Percentiles rank a stretch among this genome's conserved stretches.
Evolutionary conservation across 2,329 filamentous ascomycete species (phyloP).

Genomic region (Stachybotrys chartarum): DNA sequence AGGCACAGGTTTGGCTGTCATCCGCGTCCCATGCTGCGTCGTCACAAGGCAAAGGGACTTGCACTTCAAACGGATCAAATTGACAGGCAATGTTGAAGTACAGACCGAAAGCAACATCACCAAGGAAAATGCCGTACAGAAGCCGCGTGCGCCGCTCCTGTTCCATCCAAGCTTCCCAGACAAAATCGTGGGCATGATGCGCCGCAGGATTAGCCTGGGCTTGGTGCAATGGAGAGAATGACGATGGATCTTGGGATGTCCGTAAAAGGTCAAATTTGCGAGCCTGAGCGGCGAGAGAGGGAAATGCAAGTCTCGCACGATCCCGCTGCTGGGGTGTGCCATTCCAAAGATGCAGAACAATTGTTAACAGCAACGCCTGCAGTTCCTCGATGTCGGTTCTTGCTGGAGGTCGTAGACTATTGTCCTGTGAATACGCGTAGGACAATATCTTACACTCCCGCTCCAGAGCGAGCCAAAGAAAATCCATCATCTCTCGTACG

Average conservation of each 20-base stretch:
- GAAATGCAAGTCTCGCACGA: constrained; percentile 52
- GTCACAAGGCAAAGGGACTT: constrained; percentile 62
- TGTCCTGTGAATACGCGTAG: constrained; percentile 11
- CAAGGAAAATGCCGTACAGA: constrained; percentile 58
- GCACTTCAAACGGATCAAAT: constrained; percentile 57
- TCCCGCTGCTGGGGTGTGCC: constrained; percentile 60
- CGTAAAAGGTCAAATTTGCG: constrained; percentile 50
- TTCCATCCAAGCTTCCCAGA: constrained; percentile 62
- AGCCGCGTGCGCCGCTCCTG: constrained; percentile 62
- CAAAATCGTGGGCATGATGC: constrained; percentile 46
- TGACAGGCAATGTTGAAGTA: constrained; percentile 64
- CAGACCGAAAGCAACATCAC: constrained; percentile 58
- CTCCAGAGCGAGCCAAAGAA: constrained; percentile 51
- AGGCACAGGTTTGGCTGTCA: constrained; percentile 51
- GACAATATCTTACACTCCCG: constrained; percentile 44
- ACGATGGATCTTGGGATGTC: constrained; percentile 39
- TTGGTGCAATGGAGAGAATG: constrained; percentile 56
- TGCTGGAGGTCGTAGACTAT: constrained; percentile 16
- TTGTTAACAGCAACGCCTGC: constrained; percentile 57
- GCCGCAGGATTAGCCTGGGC: constrained; percentile 37
- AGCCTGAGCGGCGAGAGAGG: constrained; percentile 47
- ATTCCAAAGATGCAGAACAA: constrained; percentile 61
- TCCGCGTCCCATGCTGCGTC: constrained; percentile 68
- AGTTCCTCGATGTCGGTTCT: constrained; percentile 54
- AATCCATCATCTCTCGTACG: constrained; percentile 62